Evolutionary conservation across 495 filamentous ascomycete genomes (phyloP).

Genomic region (Penicillium coprophilum): DNA sequence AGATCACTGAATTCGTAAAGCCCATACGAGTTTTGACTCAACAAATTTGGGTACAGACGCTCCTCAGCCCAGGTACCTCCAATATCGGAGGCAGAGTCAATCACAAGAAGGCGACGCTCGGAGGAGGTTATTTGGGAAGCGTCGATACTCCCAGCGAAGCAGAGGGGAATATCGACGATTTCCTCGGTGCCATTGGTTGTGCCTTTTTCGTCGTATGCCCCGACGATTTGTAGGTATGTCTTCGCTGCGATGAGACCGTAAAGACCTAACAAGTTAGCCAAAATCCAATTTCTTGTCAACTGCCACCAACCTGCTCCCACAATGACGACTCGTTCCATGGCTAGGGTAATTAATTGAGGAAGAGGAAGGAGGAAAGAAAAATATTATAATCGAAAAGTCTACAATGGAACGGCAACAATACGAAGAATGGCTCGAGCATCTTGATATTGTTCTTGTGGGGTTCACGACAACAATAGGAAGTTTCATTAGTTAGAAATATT

Average conservation of each 20-base stretch:
- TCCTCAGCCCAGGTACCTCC: constrained; percentile 66
- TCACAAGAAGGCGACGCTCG: constrained; percentile 32
- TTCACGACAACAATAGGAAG: not conserved
- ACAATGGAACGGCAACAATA: constrained; percentile 10
- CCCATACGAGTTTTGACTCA: constrained; percentile 37
- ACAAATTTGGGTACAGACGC: constrained; percentile 55
- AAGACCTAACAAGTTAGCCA: constrained; percentile 24
- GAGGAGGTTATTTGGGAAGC: constrained; percentile 23
- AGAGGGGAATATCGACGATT: constrained; percentile 3
- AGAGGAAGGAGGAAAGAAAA: not conserved
- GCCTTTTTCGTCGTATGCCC: constrained; percentile 12
- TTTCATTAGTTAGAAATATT: not conserved
- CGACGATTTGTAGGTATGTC: constrained; percentile 53
- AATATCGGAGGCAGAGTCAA: constrained; percentile 51
- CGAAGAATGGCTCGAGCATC: not conserved
- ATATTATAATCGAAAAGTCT: not conserved
- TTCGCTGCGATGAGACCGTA: constrained; percentile 58
- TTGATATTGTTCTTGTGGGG: constrained; percentile 24
- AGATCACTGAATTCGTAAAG: constrained; percentile 55
- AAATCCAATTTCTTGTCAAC: not conserved
- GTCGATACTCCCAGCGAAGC: constrained; percentile 7
- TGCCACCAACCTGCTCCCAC: constrained; percentile 25
- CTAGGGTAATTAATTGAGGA: not conserved
- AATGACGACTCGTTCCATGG: constrained; percentile 27
- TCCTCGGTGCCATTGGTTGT: not conserved